Base-by-base conservation (phyloP, 1,139 yeast species). In the Taphrina populina region DNA sequence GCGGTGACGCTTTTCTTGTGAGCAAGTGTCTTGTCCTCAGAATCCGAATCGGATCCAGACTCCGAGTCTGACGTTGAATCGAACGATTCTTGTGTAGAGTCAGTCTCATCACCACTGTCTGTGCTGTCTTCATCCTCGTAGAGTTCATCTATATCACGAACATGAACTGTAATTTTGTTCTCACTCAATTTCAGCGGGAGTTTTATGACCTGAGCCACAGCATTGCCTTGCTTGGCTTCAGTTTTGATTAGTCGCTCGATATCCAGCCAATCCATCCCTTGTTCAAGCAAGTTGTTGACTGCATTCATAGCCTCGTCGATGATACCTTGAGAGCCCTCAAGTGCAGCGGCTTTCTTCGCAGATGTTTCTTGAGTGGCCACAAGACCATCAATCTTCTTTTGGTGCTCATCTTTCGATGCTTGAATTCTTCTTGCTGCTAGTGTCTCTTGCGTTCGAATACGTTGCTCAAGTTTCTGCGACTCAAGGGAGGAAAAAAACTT, bases 221-320 rank as follows among this genome's bases (percentile, higher is more conserved):
- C 68, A 64, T 84, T 85, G 0, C 83, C 83, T 62, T 83, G 78
- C 1, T 73, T 70, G 64, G 87, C 83, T 64, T 90, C 96, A 49
- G 82, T 75, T 55, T 76, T 72, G 55, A 92, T 82, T 57, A 83
- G 72, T 62, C 83, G 81, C 66, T 85, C 96, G 59, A 90, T 88
- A 61, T 88, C 85, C 30, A 80, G 77, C 98, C 98, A 92, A 67
- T 92, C 97, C 90, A 88, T 87, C 62, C 88, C 94, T 66, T 87
- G 95, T 53, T 83, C 82, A 4, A 90, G 62, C 57, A 87, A 71
- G 0, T 73, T 73, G 59, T 82, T 83, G 6, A 92, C 84, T 8
- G 87, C 83, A 11, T 68, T 71, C 58, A 80, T 82, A 46, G 95
- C 88, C 23, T 80, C 79, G 56, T 84, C 92, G 2, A 90, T 90